Conservation (phyloP, 2,329 filamentous ascomycete genomes). For the Lecanoromycetidae sp. region DNA sequence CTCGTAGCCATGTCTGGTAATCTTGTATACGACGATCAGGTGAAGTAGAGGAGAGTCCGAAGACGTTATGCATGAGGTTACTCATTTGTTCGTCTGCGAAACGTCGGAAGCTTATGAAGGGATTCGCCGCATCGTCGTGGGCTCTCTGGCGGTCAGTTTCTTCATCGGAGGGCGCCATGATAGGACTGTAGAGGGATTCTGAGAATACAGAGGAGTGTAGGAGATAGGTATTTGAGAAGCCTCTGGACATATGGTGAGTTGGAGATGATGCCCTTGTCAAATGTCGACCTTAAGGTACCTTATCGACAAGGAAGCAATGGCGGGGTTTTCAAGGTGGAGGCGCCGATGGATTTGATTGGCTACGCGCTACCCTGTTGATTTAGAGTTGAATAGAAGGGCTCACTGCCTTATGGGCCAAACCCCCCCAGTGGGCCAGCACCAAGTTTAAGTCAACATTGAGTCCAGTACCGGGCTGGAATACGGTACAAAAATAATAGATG, state of each 20-base stretch:
- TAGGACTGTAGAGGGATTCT: not conserved
- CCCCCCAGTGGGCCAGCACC: too few species aligned
- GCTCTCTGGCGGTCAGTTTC: not conserved
- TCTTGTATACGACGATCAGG: slow-evolving; percentile 4
- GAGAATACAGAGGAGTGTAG: not conserved
- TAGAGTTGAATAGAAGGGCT: too few species aligned
- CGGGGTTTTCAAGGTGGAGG: slow-evolving; percentile 2
- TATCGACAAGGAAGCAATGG: not conserved
- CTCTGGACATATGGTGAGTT: not conserved
- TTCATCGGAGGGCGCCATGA: slow-evolving; percentile 14
- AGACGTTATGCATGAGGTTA: slow-evolving; percentile 41
- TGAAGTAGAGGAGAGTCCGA: slow-evolving; percentile 23
- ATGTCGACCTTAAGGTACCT: too few species aligned
- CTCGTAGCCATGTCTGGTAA: slow-evolving; percentile 9
- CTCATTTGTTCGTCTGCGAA: slow-evolving; percentile 48
- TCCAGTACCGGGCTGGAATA: too few species aligned
- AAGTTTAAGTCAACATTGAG: too few species aligned
- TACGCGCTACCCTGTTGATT: too few species aligned
- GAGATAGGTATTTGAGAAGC: not conserved
- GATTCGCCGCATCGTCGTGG: slow-evolving; percentile 34
- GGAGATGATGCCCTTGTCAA: not conserved
- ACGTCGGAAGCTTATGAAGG: slow-evolving; percentile 49
- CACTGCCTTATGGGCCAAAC: too few species aligned
- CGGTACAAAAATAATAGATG: too few species aligned
- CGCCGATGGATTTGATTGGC: not conserved